Evolutionary conservation across 345 rosid genomes (phyloP).

Genomic region (Eutrema yunnanense): DNA sequence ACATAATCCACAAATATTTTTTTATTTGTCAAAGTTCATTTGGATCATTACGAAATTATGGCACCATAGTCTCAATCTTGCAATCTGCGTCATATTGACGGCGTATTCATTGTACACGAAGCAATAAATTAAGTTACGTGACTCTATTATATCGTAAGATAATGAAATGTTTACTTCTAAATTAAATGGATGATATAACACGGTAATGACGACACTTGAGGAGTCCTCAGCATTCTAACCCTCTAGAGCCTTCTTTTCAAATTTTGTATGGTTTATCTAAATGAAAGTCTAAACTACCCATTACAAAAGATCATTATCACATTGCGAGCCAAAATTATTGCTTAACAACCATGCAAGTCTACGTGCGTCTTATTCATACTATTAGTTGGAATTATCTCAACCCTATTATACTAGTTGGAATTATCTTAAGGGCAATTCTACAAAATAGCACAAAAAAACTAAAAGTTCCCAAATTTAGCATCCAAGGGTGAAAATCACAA

Average conservation of each 20-base stretch:
- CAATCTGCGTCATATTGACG: background rate
- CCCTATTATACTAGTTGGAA: too few relatives aligned
- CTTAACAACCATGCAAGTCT: too few relatives aligned
- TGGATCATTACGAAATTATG: too few relatives aligned
- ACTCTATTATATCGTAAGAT: background rate
- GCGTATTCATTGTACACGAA: background rate
- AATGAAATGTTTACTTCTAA: background rate
- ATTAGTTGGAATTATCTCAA: too few relatives aligned
- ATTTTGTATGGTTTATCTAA: background rate
- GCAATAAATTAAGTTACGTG: background rate
- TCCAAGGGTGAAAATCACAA: too few relatives aligned
- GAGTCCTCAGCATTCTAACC: slow-evolving; percentile 1
- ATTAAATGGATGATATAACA: background rate
- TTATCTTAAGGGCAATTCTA: too few relatives aligned
- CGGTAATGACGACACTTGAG: background rate
- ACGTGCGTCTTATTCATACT: too few relatives aligned
- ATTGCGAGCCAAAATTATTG: too few relatives aligned
- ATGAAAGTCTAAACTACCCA: slow-evolving; percentile 13
- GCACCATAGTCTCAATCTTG: slow-evolving; percentile 1
- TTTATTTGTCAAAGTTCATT: background rate
- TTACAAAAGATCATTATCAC: background rate
- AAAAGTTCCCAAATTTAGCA: too few relatives aligned
- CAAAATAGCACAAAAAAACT: too few relatives aligned
- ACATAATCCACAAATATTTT: background rate
- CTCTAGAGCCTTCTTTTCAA: slow-evolving; percentile 6